These are phyloP conservation scores for Aspergillus tubingensis DNA, from an alignment of 2,329 filamentous ascomycete genomes.

Conservation along the genomic window DNA sequence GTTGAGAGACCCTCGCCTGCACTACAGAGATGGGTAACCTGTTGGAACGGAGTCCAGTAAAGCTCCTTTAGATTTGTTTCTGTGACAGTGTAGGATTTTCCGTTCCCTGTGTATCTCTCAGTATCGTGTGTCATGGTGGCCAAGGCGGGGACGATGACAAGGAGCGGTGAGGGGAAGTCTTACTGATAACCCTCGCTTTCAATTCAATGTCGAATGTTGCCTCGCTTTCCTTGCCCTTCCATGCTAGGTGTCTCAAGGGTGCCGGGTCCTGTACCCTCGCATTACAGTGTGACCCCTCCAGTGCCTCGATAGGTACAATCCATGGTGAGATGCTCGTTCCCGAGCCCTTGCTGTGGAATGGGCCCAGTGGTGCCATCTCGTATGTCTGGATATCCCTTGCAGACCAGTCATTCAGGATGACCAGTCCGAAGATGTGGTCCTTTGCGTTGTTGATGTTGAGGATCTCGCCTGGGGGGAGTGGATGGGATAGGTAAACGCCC, in stretches of 20 bases:
- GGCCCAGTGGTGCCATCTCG: slow-evolving; percentile 62
- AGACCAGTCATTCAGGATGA: slow-evolving; percentile 63
- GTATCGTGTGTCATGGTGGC: not conserved
- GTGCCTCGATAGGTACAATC: slow-evolving; percentile 60
- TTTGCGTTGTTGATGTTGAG: slow-evolving; percentile 46
- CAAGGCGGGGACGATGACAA: not conserved
- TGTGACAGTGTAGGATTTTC: slow-evolving; percentile 20
- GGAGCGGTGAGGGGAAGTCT: not conserved
- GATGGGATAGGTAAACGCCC: slow-evolving; percentile 48
- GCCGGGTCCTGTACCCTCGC: slow-evolving; percentile 4
- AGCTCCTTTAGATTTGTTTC: slow-evolving; percentile 27
- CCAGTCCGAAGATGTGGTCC: slow-evolving; percentile 64
- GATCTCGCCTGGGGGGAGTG: slow-evolving; percentile 40
- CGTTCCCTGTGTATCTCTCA: slow-evolving; percentile 22
- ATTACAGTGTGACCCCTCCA: slow-evolving; percentile 28
- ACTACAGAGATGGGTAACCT: slow-evolving; percentile 24
- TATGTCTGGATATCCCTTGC: slow-evolving; percentile 62
- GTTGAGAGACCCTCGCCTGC: slow-evolving; percentile 25
- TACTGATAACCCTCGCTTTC: slow-evolving; percentile 12
- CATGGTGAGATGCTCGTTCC: slow-evolving; percentile 61
- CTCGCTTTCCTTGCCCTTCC: not conserved
- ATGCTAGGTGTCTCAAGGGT: slow-evolving; percentile 14
- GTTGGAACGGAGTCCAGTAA: slow-evolving; percentile 31
- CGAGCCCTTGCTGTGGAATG: slow-evolving; percentile 62
- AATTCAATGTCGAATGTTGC: slow-evolving; percentile 18